Conservation (phyloP, 164 flowering plant genomes). For the Stephania cephalantha region DNA sequence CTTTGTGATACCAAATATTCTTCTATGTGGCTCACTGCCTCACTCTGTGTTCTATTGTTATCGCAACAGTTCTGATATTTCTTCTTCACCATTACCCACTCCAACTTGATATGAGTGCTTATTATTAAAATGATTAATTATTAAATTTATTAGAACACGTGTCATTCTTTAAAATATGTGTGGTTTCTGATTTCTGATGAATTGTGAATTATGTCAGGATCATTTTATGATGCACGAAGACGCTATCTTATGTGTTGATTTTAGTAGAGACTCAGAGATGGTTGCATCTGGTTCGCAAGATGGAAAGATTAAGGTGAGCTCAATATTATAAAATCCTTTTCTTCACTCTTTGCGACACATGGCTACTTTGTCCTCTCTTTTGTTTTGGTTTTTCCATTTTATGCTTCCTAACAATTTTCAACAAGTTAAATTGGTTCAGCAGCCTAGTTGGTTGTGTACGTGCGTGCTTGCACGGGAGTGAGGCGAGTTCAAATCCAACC, state of each 20-base stretch:
- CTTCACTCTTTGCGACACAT: not conserved
- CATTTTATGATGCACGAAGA: slow-evolving; percentile 99
- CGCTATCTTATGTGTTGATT: slow-evolving; percentile 90
- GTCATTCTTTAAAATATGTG: no score
- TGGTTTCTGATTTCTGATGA: slow-evolving; percentile 1
- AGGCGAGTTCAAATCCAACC: no score
- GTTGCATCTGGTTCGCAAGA: slow-evolving; percentile 98
- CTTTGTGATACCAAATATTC: no score
- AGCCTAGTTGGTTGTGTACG: no score
- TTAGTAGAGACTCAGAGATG: slow-evolving; percentile 96
- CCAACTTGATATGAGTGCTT: no score
- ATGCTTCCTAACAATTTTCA: no score
- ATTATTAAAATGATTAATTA: no score
- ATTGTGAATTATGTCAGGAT: slow-evolving; percentile 48
- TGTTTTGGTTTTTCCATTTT: not conserved
- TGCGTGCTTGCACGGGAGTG: no score
- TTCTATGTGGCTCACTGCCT: not conserved
- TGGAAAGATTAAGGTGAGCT: slow-evolving; percentile 86
- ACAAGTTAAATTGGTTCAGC: not conserved
- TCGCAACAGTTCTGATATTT: not conserved
- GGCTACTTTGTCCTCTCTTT: not conserved
- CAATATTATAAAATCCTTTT: not conserved
- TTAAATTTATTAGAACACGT: no score
- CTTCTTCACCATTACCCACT: not conserved
- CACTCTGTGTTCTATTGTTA: not conserved